These are phyloP conservation scores for Puccinia novopanici DNA, from an alignment of 1,284 basidiomycete genomes.

Conservation along the genomic window DNA sequence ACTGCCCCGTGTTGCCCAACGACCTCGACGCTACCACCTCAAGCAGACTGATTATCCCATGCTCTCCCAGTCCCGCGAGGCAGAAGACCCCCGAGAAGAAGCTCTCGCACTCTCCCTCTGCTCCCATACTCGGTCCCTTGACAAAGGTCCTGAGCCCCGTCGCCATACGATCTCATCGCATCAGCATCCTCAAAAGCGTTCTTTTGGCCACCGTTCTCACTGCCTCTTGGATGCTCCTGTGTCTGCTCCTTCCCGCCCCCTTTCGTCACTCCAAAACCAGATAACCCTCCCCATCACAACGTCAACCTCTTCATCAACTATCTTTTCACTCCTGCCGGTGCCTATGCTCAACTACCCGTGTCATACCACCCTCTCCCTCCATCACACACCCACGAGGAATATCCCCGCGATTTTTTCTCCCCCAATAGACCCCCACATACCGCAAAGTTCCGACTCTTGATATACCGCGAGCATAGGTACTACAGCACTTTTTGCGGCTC, in stretches of 20 bases:
- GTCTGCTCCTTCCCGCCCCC: not conserved
- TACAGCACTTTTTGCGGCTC: too few species aligned
- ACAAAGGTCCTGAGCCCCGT: constrained; percentile 10
- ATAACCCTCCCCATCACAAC: too few species aligned
- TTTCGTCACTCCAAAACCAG: too few species aligned
- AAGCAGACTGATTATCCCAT: not conserved
- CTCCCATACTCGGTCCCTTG: constrained; percentile 17
- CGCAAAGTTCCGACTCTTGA: too few species aligned
- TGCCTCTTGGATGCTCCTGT: not conserved
- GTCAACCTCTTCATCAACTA: too few species aligned
- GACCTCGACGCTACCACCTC: not conserved
- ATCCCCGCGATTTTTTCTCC: too few species aligned
- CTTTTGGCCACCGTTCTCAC: constrained; percentile 10
- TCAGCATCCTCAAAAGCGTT: constrained; percentile 14
- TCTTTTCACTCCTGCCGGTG: too few species aligned
- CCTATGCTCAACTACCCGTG: too few species aligned
- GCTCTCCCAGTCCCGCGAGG: not conserved
- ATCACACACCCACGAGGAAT: too few species aligned
- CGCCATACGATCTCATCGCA: constrained; percentile 11
- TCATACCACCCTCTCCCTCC: too few species aligned
- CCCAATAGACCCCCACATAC: too few species aligned
- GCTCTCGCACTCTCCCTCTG: not conserved
- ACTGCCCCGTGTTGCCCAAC: not conserved
- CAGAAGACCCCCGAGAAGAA: not conserved
- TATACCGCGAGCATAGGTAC: too few species aligned